Evolutionary conservation across 768 basidiomycete species (phyloP).

Genomic region (Tubosaeta sp.): DNA sequence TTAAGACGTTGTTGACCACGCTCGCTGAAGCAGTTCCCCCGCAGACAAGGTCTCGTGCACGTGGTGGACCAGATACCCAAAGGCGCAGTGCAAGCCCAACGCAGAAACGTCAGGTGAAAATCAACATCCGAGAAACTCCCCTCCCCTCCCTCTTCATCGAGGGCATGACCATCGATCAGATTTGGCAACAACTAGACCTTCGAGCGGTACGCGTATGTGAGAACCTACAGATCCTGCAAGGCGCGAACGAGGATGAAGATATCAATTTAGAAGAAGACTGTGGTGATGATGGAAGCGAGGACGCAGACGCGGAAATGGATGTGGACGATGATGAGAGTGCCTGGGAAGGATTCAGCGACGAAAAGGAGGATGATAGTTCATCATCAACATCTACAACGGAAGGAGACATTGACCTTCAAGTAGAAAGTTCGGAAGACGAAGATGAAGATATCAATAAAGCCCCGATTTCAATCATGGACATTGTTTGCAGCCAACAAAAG

Average conservation of each 20-base stretch:
- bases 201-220: slow-evolving; percentile 65
- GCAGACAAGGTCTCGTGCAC: slow-evolving; percentile 68
- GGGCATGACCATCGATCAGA: slow-evolving; percentile 78
- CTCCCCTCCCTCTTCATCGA: slow-evolving; percentile 70
- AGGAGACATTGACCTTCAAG: slow-evolving; percentile 32
- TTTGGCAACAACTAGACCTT: slow-evolving; percentile 94
- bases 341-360: slow-evolving; percentile 26
- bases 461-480: slow-evolving; percentile 25
- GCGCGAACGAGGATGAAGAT: slow-evolving; percentile 37
- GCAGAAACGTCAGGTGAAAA: slow-evolving; percentile 30
- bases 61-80: slow-evolving; percentile 28
- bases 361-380: slow-evolving; percentile 26
- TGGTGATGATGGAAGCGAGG: slow-evolving; percentile 23
- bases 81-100: slow-evolving; percentile 41
- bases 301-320: slow-evolving; percentile 32
- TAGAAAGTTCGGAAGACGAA: slow-evolving; percentile 38
- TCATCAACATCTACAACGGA: slow-evolving; percentile 5
- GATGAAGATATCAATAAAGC: slow-evolving; percentile 32
- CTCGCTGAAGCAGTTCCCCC: slow-evolving; percentile 65
- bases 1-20: slow-evolving; percentile 62
- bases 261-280: slow-evolving; percentile 16
- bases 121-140: slow-evolving; percentile 58
- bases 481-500: slow-evolving; percentile 23
- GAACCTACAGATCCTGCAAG: slow-evolving; percentile 64
- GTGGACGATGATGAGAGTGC: slow-evolving; percentile 21